Percentiles rank a stretch among this genome's conserved stretches.
Conservation (phyloP, 2,329 filamentous ascomycete species). For the Ceratocystis eucalypticola region DNA sequence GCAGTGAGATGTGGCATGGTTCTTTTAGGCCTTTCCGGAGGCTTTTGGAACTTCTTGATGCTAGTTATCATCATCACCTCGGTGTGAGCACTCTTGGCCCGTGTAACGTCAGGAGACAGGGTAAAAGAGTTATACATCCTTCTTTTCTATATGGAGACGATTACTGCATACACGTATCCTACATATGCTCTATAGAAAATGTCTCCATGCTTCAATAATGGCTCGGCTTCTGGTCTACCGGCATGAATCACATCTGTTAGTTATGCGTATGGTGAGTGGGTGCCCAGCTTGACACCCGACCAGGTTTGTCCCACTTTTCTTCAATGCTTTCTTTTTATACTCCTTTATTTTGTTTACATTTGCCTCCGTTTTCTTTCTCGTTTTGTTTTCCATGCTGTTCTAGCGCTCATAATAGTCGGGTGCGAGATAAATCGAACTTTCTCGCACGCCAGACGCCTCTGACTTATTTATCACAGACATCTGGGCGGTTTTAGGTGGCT, state of each 20-base stretch:
- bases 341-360: background rate
- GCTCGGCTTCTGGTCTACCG: background rate
- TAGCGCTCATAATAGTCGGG: background rate
- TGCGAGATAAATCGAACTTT: background rate
- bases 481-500: background rate
- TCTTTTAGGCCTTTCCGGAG: too few relatives aligned
- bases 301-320: slow-evolving; percentile 1
- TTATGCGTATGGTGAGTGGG: background rate
- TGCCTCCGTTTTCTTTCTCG: background rate
- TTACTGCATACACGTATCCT: background rate
- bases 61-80: too few relatives aligned
- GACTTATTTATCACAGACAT: slow-evolving; percentile 7
- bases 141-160: background rate
- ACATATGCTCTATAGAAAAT: background rate
- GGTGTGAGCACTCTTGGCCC: too few relatives aligned
- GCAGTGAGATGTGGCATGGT: too few relatives aligned
- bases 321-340: background rate
- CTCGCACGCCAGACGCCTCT: background rate
- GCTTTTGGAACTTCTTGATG: too few relatives aligned
- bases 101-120: background rate
- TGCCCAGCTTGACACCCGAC: background rate
- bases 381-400: background rate
- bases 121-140: background rate
- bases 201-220: background rate
- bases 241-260: background rate